Evolutionary conservation across 805 yeast genomes (phyloP), one percentile per base, ranked within the genome.

Genomic region (Tetrapisispora nanseiensis): DNA sequence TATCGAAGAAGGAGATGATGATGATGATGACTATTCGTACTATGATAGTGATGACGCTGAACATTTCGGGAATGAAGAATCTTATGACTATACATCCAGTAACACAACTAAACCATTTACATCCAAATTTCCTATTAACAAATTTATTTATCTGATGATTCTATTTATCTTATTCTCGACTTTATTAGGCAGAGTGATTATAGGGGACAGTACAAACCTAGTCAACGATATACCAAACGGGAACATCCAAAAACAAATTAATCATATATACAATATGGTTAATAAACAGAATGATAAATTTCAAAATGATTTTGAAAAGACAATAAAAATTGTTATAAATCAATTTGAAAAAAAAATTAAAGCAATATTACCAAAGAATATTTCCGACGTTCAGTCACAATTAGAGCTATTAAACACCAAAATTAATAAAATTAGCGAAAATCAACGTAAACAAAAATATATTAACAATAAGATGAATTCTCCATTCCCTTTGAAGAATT

Each of bases 341-440:
- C 61, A 58, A 44, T 59, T 61, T 42, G 65, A 61, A 34, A 55
- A 56, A 39, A 58, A 56, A 37, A 51, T 61, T 26, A 61, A 53
- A 38, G 52, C 51, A 20, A 33, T 61, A 27, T 28, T 59, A 19
- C 64, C 65, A 6, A 31, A 50, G 13, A 57, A 58, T 41, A 31
- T 59, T 15, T 42, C 51, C 12, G 50, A 45, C 28, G 46, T 55
- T 32, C 51, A 57, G 41, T 40, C 48, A 11, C 55, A 57, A 32
- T 33, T 57, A 20, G 51, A 51, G 18, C 37, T 49, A 9, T 38
- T 57, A 16, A 54, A 54, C 20, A 48, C 46, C 16, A 47, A 47
- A 36, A 52, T 54, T 1, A 50, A 52, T 19, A 47, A 44, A 21
- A 36, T 54, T 12, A 35, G 26, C 18, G 30, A 35, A 16, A 24